phyloP scores from a whole-genome alignment of 2,329 filamentous ascomycete species.

The Bipolaris cookei region DNA sequence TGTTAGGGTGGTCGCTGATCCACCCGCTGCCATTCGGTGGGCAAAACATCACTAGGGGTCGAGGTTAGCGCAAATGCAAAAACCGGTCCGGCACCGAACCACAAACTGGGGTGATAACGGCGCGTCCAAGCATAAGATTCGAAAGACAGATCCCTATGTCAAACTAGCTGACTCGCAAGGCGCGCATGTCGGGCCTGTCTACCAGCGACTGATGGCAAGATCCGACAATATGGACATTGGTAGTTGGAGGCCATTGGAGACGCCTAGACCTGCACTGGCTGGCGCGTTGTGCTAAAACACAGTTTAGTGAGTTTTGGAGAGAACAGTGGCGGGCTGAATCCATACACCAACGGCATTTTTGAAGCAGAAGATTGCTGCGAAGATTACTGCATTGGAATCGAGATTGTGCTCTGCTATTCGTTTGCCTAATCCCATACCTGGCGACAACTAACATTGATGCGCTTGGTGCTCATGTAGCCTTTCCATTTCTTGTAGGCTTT shows the following conservation, averaged over 20 bases:
- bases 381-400: neutral
- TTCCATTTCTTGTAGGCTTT: constrained; percentile 49
- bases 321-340: neutral
- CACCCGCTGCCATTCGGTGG: constrained; percentile 1
- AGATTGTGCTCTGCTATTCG: constrained; percentile 8
- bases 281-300: neutral
- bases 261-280: neutral
- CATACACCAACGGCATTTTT: neutral
- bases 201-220: neutral
- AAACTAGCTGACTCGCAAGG: constrained; percentile 7
- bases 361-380: neutral
- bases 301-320: neutral
- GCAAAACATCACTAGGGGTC: constrained; percentile 1
- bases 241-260: constrained; percentile 1
- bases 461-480: constrained; percentile 50
- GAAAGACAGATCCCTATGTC: constrained; percentile 2
- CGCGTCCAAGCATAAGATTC: constrained; percentile 3
- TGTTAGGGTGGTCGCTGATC: constrained; percentile 1
- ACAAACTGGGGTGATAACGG: constrained; percentile 7
- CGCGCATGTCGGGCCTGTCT: neutral
- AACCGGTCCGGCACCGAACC: constrained; percentile 7
- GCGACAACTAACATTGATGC: constrained; percentile 51
- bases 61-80: constrained; percentile 7
- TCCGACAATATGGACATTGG: neutral
- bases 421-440: constrained; percentile 48